A percentile compares a stretch with the other conserved stretches of the same genome.
phyloP scores from a whole-genome alignment of 495 filamentous ascomycete genomes.

The Aspergillus hancockii region DNA sequence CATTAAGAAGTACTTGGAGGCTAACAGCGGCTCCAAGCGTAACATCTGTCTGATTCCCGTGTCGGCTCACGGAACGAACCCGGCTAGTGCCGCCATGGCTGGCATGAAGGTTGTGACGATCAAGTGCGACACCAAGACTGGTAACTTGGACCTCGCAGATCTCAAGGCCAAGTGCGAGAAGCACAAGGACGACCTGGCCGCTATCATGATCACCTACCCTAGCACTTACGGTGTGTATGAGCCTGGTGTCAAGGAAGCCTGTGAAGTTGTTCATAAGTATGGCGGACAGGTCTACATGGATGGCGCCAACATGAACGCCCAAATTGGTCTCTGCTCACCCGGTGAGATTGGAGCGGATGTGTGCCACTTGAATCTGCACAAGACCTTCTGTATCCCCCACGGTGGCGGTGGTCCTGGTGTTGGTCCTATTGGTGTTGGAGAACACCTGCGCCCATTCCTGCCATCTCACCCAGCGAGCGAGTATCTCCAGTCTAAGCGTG shows the following conservation, averaged over 20 bases:
- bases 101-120: conserved; percentile 95
- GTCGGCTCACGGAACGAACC: conserved; percentile 96
- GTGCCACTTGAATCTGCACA: conserved; percentile 97
- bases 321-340: conserved; percentile 95
- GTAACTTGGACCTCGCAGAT: conserved; percentile 87
- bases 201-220: conserved; percentile 98
- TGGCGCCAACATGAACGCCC: conserved; percentile 98
- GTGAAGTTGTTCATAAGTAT: conserved; percentile 79
- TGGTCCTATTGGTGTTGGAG: conserved; percentile 90
- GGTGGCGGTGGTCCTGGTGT: conserved; percentile 95
- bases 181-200: conserved; percentile 81
- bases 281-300: conserved; percentile 99
- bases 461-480: conserved; percentile 67
- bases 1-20: conserved; percentile 84
- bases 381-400: conserved; percentile 99
- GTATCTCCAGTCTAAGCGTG: conserved; percentile 62
- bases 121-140: conserved; percentile 85
- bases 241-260: conserved; percentile 84
- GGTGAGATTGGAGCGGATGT: conserved; percentile 98
- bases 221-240: conserved; percentile 98
- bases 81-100: conserved; percentile 94
- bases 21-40: conserved; percentile 63
- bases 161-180: conserved; percentile 86
- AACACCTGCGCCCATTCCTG: conserved; percentile 75
- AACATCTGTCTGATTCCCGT: conserved; percentile 97